phyloP scores from a whole-genome alignment of 2,329 filamentous ascomycete species.

The Allantophomopsis lycopodina region DNA sequence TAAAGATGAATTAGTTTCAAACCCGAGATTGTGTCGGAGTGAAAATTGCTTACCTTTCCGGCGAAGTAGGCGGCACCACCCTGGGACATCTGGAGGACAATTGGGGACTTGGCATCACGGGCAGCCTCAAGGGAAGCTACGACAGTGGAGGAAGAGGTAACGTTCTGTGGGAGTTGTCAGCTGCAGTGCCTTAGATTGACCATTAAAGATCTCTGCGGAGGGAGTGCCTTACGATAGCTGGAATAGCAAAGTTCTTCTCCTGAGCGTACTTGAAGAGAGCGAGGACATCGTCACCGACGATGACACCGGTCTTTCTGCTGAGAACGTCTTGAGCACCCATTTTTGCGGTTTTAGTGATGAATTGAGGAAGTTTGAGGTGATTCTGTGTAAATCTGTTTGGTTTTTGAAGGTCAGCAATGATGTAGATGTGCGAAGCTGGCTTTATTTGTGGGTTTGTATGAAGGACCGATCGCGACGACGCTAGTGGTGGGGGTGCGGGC shows the following conservation, averaged over 20 bases:
- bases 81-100: slow-evolving; percentile 88
- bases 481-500: slow-evolving; percentile 2
- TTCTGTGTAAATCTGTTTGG: slow-evolving; percentile 2
- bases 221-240: slow-evolving; percentile 48
- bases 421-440: not conserved
- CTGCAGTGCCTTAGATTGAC: not conserved
- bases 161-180: slow-evolving; percentile 41
- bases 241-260: slow-evolving; percentile 78
- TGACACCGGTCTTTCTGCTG: slow-evolving; percentile 50
- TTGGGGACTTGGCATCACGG: slow-evolving; percentile 77
- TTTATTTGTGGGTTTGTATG: too few relatives aligned
- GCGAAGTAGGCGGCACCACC: slow-evolving; percentile 89
- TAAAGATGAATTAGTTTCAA: slow-evolving; percentile 2
- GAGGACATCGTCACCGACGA: slow-evolving; percentile 52
- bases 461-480: not conserved
- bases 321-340: slow-evolving; percentile 39
- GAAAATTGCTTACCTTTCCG: slow-evolving; percentile 48
- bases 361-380: slow-evolving; percentile 2
- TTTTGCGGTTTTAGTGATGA: slow-evolving; percentile 7
- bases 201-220: not conserved
- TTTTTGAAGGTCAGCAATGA: not conserved
- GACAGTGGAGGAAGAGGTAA: slow-evolving; percentile 81
- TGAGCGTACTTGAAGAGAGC: slow-evolving; percentile 81
- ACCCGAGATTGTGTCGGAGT: slow-evolving; percentile 3
- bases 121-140: slow-evolving; percentile 89